A percentile compares a stretch with the other conserved stretches of the same genome.
Evolutionary conservation across 176 grass and related monocot genomes (phyloP).

Genomic region (Avena sativa): DNA sequence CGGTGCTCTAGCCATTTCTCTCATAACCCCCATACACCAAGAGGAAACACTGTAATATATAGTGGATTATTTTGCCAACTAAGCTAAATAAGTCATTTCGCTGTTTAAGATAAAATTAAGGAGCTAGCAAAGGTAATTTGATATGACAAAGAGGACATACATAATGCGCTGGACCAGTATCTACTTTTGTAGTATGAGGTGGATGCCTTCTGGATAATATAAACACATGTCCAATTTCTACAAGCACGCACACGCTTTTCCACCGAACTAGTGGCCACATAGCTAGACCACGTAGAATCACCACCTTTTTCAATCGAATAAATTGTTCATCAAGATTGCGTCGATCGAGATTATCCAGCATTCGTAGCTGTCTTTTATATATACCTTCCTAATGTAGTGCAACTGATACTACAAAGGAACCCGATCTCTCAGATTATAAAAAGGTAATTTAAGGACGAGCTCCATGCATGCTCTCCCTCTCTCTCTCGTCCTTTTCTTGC

Average conservation of each 20-base stretch:
- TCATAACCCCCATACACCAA: too few species aligned
- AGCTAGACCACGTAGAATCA: background rate
- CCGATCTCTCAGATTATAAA: background rate
- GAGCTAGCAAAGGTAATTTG: background rate
- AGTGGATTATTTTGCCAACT: too few species aligned
- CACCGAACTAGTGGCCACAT: conserved; percentile 7
- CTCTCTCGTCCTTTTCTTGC: conserved; percentile 9
- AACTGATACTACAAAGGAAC: conserved; percentile 10
- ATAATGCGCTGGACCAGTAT: background rate
- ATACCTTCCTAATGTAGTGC: background rate
- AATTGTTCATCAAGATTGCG: background rate
- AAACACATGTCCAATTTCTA: background rate
- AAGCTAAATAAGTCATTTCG: too few species aligned
- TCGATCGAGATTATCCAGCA: conserved; percentile 18
- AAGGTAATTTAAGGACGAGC: background rate
- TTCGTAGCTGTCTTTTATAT: background rate
- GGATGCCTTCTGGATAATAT: background rate
- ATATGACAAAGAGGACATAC: background rate
- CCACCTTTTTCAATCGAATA: background rate
- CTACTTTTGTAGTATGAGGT: background rate
- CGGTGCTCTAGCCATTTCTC: background rate
- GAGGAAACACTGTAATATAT: background rate
- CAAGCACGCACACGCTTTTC: background rate
- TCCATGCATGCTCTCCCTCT: background rate
- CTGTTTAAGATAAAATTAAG: background rate